These are phyloP conservation scores for Gnomoniopsis sp. DNA, from an alignment of 2,329 filamentous ascomycete species.

Conservation along the genomic window DNA sequence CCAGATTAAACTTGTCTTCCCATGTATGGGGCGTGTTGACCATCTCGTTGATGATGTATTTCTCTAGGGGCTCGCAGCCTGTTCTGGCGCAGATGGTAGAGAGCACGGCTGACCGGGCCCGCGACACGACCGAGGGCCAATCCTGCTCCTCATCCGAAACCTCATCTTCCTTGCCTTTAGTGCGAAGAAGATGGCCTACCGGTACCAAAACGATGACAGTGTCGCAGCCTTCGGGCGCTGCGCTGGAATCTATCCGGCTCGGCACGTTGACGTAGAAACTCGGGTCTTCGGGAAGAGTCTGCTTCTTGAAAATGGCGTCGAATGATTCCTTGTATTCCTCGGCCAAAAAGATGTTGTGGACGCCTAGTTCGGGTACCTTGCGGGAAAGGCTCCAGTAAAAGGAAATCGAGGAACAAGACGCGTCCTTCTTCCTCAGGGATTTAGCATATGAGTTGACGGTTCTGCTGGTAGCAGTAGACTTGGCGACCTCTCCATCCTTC, in stretches of 20 bases:
- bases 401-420: constrained; percentile 70
- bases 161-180: constrained; percentile 27
- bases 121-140: constrained; percentile 58
- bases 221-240: constrained; percentile 64
- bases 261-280: constrained; percentile 79
- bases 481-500: neutral
- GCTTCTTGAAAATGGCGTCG: constrained; percentile 69
- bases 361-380: constrained; percentile 58
- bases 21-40: constrained; percentile 65
- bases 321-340: constrained; percentile 71
- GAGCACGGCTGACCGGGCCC: constrained; percentile 59
- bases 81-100: constrained; percentile 58
- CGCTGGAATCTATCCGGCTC: constrained; percentile 62
- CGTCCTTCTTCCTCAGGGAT: constrained; percentile 43
- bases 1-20: constrained; percentile 68
- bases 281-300: constrained; percentile 63
- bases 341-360: constrained; percentile 76
- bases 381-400: constrained; percentile 71
- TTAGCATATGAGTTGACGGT: constrained; percentile 29
- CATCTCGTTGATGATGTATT: constrained; percentile 55
- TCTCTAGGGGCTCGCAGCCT: constrained; percentile 45
- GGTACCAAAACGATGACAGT: constrained; percentile 68
- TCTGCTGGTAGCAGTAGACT: neutral
- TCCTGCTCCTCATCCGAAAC: constrained; percentile 45
- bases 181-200: constrained; percentile 62